phyloP scores from a whole-genome alignment of 2,329 filamentous ascomycete species.

The Lomentospora prolificans region DNA sequence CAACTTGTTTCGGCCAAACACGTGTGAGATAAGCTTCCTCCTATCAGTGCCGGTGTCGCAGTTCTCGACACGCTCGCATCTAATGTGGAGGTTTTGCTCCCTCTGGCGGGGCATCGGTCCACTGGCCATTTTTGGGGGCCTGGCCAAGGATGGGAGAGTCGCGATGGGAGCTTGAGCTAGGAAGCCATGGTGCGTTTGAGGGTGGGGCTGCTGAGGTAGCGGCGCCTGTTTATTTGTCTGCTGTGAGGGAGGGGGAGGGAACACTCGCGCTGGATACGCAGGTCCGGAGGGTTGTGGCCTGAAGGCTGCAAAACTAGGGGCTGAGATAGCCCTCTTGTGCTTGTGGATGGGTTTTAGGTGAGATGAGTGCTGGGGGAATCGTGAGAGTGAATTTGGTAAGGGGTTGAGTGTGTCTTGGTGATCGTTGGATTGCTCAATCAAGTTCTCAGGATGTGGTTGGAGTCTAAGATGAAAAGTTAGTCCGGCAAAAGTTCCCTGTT shows the following conservation, averaged over 20 bases:
- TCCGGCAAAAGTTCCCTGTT: background rate
- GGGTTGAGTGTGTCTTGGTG: slow-evolving; percentile 5
- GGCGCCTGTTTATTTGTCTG: background rate
- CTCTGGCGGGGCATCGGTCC: background rate
- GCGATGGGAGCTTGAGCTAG: background rate
- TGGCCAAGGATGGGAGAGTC: background rate
- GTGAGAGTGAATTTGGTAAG: background rate
- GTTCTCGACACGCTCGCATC: slow-evolving; percentile 19
- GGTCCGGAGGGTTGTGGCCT: slow-evolving; percentile 2
- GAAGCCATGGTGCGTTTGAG: background rate
- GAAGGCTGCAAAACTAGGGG: slow-evolving; percentile 32
- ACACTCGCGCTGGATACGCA: background rate
- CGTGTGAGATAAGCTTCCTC: slow-evolving; percentile 70
- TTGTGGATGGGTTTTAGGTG: slow-evolving; percentile 3
- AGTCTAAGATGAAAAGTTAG: background rate
- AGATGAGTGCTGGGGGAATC: background rate
- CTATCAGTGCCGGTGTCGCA: slow-evolving; percentile 51
- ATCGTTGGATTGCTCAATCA: background rate
- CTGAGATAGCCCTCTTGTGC: slow-evolving; percentile 41
- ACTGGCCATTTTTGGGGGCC: background rate
- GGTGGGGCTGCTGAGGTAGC: background rate
- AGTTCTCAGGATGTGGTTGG: background rate
- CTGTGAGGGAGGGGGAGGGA: background rate
- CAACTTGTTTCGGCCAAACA: slow-evolving; percentile 75
- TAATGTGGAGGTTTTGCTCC: background rate